phyloP scores from a whole-genome alignment of 805 yeast genomes.

The Blastobotrys americana region DNA sequence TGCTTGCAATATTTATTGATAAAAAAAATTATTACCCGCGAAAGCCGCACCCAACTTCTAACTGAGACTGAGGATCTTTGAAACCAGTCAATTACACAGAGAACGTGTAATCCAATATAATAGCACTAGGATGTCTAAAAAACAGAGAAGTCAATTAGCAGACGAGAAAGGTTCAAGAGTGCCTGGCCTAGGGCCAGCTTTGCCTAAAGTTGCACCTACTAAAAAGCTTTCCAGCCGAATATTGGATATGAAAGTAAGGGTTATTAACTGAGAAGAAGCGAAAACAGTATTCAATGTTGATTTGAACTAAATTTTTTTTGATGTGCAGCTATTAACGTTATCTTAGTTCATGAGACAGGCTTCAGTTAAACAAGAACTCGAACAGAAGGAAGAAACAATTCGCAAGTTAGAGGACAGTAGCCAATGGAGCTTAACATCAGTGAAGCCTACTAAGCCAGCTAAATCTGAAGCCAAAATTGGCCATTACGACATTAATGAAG shows the following conservation, averaged over 20 bases:
- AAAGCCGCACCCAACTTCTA: no score
- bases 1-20: no score
- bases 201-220: constrained; percentile 13
- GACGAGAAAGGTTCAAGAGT: background rate
- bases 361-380: constrained; percentile 28
- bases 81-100: no score
- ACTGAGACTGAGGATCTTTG: no score
- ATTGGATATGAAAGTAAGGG: constrained; percentile 77
- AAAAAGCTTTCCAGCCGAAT: constrained; percentile 56
- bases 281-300: no score
- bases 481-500: constrained; percentile 10
- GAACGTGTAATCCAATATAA: no score
- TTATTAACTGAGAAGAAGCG: constrained; percentile 28
- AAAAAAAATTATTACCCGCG: no score
- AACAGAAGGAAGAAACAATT: constrained; percentile 22
- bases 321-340: constrained; percentile 16
- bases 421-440: constrained; percentile 16
- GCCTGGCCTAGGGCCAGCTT: background rate
- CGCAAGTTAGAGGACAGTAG: constrained; percentile 22
- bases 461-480: constrained; percentile 5
- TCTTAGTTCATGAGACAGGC: constrained; percentile 26
- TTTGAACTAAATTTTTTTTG: no score
- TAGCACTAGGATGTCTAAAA: no score
- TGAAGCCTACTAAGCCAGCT: constrained; percentile 1
- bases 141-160: background rate